Conservation (phyloP, 1,284 basidiomycete genomes). For the Spongiforma sp. region DNA sequence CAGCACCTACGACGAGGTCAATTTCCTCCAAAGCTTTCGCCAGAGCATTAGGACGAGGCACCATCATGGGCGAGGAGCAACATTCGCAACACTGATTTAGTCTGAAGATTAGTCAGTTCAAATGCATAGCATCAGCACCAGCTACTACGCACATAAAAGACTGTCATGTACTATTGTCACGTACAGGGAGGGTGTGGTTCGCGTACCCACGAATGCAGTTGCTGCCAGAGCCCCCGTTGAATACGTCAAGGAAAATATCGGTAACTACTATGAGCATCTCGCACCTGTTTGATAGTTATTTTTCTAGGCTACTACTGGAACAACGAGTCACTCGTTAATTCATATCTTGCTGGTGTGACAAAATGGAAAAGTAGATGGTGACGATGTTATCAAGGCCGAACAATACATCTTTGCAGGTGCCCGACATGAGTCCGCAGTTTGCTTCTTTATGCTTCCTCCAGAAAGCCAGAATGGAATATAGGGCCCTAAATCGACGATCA, state of each 20-base stretch:
- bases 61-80: conserved; percentile 39
- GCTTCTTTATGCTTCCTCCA: conserved; percentile 35
- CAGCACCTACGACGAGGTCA: conserved; percentile 29
- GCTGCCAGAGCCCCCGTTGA: conserved; percentile 33
- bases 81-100: conserved; percentile 11
- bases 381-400: conserved; percentile 37
- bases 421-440: conserved; percentile 31
- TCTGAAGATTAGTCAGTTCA: conserved; percentile 16
- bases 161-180: neutral
- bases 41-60: conserved; percentile 35
- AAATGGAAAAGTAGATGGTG: no score
- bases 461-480: conserved; percentile 45
- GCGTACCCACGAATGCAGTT: conserved; percentile 32
- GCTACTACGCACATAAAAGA: no score
- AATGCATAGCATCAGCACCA: conserved; percentile 22
- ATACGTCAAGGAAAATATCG: no score
- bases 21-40: conserved; percentile 34
- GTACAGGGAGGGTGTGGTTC: no score
- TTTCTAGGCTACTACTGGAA: no score
- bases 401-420: conserved; percentile 32
- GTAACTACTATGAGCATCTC: no score
- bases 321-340: no score
- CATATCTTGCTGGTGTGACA: no score
- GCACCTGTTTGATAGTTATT: no score
- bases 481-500: conserved; percentile 30